These are phyloP conservation scores for Scorias spongiosa DNA, from an alignment of 2,329 filamentous ascomycete genomes.

Conservation along the genomic window DNA sequence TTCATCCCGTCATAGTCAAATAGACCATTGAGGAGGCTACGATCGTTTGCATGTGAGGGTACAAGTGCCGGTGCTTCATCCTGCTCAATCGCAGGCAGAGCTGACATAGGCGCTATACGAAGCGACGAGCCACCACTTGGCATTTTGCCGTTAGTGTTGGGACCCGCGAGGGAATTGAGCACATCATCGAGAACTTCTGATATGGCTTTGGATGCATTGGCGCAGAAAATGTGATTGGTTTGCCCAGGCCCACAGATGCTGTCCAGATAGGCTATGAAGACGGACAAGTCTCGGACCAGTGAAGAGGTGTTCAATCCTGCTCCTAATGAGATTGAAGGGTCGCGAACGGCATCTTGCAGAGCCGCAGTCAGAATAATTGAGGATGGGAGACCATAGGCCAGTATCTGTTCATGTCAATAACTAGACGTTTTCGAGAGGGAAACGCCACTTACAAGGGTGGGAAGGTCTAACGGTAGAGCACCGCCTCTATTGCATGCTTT, in stretches of 20 bases:
- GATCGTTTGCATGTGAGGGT: neutral
- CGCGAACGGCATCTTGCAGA: constrained; percentile 1
- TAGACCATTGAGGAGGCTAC: neutral
- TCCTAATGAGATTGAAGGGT: constrained; percentile 5
- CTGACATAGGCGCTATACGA: neutral
- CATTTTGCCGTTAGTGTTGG: neutral
- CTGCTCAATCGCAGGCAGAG: neutral
- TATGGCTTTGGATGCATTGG: constrained; percentile 7
- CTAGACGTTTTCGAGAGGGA: neutral
- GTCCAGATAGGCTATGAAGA: constrained; percentile 10
- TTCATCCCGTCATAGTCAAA: neutral
- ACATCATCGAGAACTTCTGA: constrained; percentile 9
- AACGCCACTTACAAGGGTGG: constrained; percentile 6
- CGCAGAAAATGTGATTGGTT: constrained; percentile 9
- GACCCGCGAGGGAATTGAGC: constrained; percentile 2
- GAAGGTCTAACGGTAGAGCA: constrained; percentile 6
- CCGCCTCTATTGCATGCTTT: constrained; percentile 5
- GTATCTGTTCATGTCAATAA: constrained; percentile 3
- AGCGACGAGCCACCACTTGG: neutral
- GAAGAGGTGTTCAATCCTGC: constrained; percentile 7
- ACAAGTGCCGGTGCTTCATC: neutral
- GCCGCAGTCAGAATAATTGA: constrained; percentile 6
- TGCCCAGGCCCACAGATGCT: constrained; percentile 7
- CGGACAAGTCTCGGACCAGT: constrained; percentile 9
- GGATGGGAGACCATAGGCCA: constrained; percentile 8